A percentile compares a stretch with the other conserved stretches of the same genome.
These are phyloP conservation scores for Biscogniauxia mediterranea DNA, from an alignment of 2,329 filamentous ascomycete species.

Conservation along the genomic window DNA sequence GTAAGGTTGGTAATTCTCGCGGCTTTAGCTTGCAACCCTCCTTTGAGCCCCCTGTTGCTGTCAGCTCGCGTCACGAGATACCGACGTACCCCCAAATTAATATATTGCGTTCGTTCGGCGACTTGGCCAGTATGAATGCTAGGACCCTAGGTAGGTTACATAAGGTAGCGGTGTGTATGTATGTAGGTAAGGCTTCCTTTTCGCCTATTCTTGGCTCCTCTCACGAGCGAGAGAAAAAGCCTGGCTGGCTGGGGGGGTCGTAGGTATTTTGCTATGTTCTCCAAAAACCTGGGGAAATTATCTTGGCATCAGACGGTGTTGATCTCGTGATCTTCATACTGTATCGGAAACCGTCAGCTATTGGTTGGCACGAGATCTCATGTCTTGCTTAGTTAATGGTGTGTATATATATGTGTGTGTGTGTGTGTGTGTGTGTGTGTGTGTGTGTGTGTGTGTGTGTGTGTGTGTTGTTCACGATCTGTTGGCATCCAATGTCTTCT, in stretches of 20 bases:
- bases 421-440: background rate
- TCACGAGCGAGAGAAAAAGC: background rate
- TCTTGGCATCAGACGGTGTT: slow-evolving; percentile 12
- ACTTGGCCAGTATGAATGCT: slow-evolving; percentile 13
- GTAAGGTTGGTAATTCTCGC: background rate
- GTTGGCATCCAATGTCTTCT: background rate
- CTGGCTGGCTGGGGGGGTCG: no score
- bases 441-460: no score
- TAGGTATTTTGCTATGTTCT: background rate
- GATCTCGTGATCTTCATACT: slow-evolving; percentile 1
- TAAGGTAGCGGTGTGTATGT: background rate
- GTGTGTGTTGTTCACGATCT: background rate
- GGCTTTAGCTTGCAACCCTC: background rate
- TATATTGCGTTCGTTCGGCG: slow-evolving; percentile 15
- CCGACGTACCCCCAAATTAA: background rate
- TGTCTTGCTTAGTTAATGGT: slow-evolving; percentile 1
- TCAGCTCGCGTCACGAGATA: slow-evolving; percentile 2
- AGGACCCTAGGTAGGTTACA: background rate
- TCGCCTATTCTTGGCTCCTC: background rate
- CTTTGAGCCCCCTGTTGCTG: background rate
- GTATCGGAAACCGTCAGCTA: background rate
- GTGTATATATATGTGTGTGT: background rate
- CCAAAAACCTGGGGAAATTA: slow-evolving; percentile 14
- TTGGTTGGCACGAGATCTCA: slow-evolving; percentile 8
- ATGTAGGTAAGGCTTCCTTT: background rate